Conservation (phyloP, 805 yeast species). For the Candida pseudoglaebosa region DNA sequence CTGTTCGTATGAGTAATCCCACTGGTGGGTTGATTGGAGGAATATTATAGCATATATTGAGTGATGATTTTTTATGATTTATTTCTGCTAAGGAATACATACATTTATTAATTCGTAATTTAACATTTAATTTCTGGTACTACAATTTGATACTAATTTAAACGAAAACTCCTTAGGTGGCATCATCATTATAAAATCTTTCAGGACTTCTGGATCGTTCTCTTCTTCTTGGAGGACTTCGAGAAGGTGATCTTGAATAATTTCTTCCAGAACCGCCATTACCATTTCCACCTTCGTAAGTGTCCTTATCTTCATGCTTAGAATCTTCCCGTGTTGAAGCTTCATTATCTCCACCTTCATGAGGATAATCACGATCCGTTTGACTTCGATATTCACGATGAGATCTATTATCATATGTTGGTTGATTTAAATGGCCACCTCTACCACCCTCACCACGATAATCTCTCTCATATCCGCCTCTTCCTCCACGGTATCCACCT, state of each 20-base stretch:
- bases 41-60: neutral
- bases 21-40: neutral
- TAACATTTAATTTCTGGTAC: neutral
- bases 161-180: neutral
- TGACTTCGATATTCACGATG: slow-evolving; percentile 8
- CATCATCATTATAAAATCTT: slow-evolving; percentile 13
- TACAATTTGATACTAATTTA: neutral
- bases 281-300: slow-evolving; percentile 2
- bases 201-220: slow-evolving; percentile 38
- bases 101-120: neutral
- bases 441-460: slow-evolving; percentile 14
- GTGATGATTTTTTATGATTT: neutral
- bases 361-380: slow-evolving; percentile 9
- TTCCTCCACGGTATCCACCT: slow-evolving; percentile 7
- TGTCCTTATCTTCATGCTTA: slow-evolving; percentile 13
- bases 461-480: slow-evolving; percentile 11
- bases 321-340: no score
- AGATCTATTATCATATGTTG: slow-evolving; percentile 1
- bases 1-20: slow-evolving; percentile 5
- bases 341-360: slow-evolving; percentile 9
- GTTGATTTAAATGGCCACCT: slow-evolving; percentile 11
- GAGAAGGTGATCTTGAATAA: slow-evolving; percentile 14
- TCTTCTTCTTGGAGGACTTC: slow-evolving; percentile 35
- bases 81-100: neutral
- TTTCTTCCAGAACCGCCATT: slow-evolving; percentile 5